These are phyloP conservation scores for Auriscalpium orientale DNA, from an alignment of 768 basidiomycete genomes.

Conservation along the genomic window DNA sequence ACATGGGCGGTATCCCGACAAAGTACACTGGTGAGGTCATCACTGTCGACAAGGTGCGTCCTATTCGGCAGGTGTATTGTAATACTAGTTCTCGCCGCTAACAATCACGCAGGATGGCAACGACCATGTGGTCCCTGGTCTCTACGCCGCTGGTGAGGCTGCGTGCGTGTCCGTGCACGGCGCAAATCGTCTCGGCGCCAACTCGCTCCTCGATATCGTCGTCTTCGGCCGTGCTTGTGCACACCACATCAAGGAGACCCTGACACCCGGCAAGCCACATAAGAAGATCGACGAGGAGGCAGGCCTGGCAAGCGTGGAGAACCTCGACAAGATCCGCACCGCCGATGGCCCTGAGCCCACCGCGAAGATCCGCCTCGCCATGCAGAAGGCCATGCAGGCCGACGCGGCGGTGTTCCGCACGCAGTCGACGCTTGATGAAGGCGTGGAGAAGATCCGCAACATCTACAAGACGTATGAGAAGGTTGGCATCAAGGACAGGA, in stretches of 20 bases:
- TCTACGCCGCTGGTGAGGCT: slow-evolving; percentile 98
- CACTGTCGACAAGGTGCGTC: slow-evolving; percentile 60
- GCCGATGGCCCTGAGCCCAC: slow-evolving; percentile 80
- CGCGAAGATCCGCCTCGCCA: slow-evolving; percentile 83
- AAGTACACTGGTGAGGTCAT: slow-evolving; percentile 97
- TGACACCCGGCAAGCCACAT: slow-evolving; percentile 86
- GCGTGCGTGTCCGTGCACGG: slow-evolving; percentile 99
- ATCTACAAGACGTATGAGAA: slow-evolving; percentile 88
- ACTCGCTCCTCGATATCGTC: slow-evolving; percentile 97
- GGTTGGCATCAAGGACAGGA: slow-evolving; percentile 94
- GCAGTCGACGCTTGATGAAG: slow-evolving; percentile 83
- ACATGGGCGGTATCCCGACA: slow-evolving; percentile 99
- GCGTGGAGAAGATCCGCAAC: slow-evolving; percentile 75
- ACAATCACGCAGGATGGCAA: slow-evolving; percentile 55
- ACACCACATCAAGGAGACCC: slow-evolving; percentile 90
- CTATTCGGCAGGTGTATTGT: not conserved
- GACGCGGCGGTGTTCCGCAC: slow-evolving; percentile 99
- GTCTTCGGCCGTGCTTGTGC: slow-evolving; percentile 99
- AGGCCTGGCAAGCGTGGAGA: slow-evolving; percentile 76
- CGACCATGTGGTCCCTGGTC: slow-evolving; percentile 89
- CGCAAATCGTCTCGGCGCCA: slow-evolving; percentile 98
- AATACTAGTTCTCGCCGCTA: not conserved
- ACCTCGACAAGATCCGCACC: slow-evolving; percentile 83
- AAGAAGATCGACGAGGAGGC: slow-evolving; percentile 81
- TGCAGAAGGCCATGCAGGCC: slow-evolving; percentile 99